Conservation (phyloP, 306 rosid species). For the Castanopsis chinensis region DNA sequence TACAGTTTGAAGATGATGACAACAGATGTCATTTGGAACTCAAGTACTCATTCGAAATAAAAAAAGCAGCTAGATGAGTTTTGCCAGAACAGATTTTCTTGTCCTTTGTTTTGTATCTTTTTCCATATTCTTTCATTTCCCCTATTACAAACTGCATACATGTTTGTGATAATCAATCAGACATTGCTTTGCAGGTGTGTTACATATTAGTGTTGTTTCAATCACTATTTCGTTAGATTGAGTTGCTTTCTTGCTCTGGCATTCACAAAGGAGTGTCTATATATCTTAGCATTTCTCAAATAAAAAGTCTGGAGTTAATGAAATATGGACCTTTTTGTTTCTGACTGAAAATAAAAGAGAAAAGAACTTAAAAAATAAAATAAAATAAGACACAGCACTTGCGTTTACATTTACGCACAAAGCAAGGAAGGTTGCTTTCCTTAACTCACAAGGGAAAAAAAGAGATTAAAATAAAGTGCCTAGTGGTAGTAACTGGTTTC, state of each 20-base stretch:
- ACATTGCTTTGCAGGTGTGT: not conserved
- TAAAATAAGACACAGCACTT: too few relatives aligned
- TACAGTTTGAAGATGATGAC: conserved; percentile 62
- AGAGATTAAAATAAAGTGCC: too few relatives aligned
- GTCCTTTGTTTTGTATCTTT: not conserved
- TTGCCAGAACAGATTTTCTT: not conserved
- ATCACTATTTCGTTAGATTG: not conserved
- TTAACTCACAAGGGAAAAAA: too few relatives aligned
- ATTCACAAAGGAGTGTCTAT: not conserved
- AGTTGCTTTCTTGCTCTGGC: not conserved
- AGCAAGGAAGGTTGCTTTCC: too few relatives aligned
- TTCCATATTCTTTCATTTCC: not conserved
- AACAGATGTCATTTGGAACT: conserved; percentile 53
- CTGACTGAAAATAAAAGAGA: too few relatives aligned
- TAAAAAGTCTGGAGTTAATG: not conserved
- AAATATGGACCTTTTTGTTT: too few relatives aligned
- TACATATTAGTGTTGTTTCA: not conserved
- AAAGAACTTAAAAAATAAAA: too few relatives aligned
- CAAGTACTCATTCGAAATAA: conserved; percentile 47
- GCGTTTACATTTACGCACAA: too few relatives aligned
- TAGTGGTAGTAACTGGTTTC: too few relatives aligned
- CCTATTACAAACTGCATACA: not conserved
- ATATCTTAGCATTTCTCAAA: not conserved
- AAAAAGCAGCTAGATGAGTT: conserved; percentile 26
- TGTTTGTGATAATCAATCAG: not conserved